Percentiles rank a stretch among this genome's conserved stretches.
These are phyloP conservation scores for Wickerhamomyces canadensis DNA, from an alignment of 805 yeast genomes.

Conservation along the genomic window DNA sequence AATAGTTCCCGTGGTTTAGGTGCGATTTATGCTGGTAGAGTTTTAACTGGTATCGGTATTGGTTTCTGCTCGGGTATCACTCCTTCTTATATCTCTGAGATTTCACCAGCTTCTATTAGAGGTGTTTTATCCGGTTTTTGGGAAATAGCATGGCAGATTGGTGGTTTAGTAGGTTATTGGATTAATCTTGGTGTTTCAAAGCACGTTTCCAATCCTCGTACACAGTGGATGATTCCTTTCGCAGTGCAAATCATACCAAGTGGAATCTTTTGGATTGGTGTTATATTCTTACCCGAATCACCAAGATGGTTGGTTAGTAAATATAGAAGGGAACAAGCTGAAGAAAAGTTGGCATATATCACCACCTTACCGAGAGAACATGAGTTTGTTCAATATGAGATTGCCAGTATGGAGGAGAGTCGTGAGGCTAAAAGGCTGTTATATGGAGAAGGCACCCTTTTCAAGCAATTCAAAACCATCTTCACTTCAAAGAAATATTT, in stretches of 20 bases:
- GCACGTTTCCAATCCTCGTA: constrained; percentile 22
- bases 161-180: constrained; percentile 44
- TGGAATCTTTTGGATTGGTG: constrained; percentile 34
- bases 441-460: constrained; percentile 33
- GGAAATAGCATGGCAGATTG: constrained; percentile 44
- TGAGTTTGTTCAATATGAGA: constrained; percentile 36
- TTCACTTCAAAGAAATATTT: constrained; percentile 26
- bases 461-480: constrained; percentile 34
- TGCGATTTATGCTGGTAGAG: constrained; percentile 48
- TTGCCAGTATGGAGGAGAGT: constrained; percentile 25
- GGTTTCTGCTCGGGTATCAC: constrained; percentile 47
- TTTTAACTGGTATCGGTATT: constrained; percentile 40
- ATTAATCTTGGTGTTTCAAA: constrained; percentile 41
- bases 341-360: constrained; percentile 30
- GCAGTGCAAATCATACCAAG: constrained; percentile 43
- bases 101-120: constrained; percentile 38
- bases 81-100: constrained; percentile 42
- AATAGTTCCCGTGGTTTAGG: constrained; percentile 31
- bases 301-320: constrained; percentile 38
- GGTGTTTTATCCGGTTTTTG: constrained; percentile 40
- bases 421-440: constrained; percentile 21
- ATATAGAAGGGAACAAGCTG: constrained; percentile 32
- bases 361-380: constrained; percentile 34
- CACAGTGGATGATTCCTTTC: constrained; percentile 44
- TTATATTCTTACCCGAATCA: constrained; percentile 37